A percentile compares a stretch with the other conserved stretches of the same genome.
Conservation (phyloP, 306 rosid genomes). For the Castanospermum australe region DNA sequence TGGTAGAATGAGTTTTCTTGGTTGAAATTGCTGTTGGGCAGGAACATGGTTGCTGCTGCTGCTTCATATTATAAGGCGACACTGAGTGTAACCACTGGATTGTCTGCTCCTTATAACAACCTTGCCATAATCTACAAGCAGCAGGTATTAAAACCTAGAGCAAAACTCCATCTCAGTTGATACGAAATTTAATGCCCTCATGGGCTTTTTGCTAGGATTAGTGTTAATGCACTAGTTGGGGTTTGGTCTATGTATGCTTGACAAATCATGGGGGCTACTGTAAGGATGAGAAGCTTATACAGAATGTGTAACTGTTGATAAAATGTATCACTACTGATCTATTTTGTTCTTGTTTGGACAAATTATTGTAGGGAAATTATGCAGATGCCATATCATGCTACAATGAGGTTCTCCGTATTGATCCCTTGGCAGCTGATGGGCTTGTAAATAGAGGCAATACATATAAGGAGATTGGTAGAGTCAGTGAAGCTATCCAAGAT, state of each 20-base stretch:
- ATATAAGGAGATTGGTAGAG: conserved; percentile 95
- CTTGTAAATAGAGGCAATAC: conserved; percentile 99
- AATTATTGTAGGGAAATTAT: conserved; percentile 74
- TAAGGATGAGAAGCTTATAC: background rate
- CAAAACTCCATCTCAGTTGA: background rate
- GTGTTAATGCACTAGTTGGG: background rate
- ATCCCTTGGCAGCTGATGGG: conserved; percentile 98
- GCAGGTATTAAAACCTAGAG: conserved; percentile 44
- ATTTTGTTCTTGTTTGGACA: background rate
- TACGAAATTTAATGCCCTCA: background rate
- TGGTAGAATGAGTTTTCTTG: background rate
- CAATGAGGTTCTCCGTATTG: conserved; percentile 96
- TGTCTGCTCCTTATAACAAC: conserved; percentile 82
- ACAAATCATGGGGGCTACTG: background rate
- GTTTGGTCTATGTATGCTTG: background rate
- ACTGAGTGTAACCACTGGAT: conserved; percentile 78
- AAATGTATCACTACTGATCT: background rate
- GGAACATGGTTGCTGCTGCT: conserved; percentile 96
- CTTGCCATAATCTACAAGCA: conserved; percentile 80
- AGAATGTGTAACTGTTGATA: background rate
- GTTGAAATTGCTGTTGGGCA: conserved; percentile 34
- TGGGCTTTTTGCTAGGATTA: background rate
- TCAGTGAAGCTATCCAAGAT: conserved; percentile 94
- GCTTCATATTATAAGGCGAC: conserved; percentile 96
- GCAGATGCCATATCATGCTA: conserved; percentile 98